Conservation (phyloP, 768 basidiomycete genomes). For the Suillus discolor region DNA sequence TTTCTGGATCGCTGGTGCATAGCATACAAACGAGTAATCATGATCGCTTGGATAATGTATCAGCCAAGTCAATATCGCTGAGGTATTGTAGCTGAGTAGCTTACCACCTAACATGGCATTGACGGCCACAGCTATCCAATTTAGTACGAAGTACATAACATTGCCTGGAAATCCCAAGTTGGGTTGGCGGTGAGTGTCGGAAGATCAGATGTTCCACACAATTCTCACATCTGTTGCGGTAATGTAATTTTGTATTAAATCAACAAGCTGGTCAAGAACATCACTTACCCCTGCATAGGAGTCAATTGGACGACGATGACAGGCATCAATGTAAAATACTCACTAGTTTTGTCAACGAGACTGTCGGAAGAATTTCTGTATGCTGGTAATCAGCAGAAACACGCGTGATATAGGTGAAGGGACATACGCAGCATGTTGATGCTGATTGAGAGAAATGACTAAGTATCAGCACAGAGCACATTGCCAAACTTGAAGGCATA, state of each 20-base stretch:
- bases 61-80: neutral
- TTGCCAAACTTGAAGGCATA: neutral
- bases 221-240: neutral
- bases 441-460: neutral
- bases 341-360: neutral
- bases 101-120: neutral
- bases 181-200: neutral
- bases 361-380: neutral
- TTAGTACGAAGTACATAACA: neutral
- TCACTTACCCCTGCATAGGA: neutral
- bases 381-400: neutral
- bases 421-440: conserved; percentile 1
- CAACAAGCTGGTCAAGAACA: neutral
- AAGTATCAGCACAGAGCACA: neutral
- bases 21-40: neutral
- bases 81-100: neutral
- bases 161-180: neutral
- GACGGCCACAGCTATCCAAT: neutral
- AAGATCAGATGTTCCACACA: neutral
- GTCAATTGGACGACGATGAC: neutral
- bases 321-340: neutral
- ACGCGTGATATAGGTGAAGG: neutral
- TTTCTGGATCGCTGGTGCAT: neutral
- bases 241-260: neutral
- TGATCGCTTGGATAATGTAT: neutral